A percentile compares a stretch with the other conserved stretches of the same genome.
Conservation (phyloP, 1,139 yeast genomes). For the Lodderomyces jiufengensis region DNA sequence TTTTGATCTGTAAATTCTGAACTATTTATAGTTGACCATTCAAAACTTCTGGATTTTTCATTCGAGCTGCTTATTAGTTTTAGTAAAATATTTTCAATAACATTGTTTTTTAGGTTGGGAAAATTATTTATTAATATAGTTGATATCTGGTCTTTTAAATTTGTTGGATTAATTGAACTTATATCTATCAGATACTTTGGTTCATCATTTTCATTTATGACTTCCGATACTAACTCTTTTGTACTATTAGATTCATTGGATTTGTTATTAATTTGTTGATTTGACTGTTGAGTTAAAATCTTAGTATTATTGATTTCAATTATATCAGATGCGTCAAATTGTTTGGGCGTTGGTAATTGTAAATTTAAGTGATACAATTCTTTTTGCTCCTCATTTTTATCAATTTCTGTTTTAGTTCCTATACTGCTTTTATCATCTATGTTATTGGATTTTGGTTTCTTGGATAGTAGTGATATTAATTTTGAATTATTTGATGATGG, state of each 20-base stretch:
- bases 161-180: conserved; percentile 26
- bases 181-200: conserved; percentile 21
- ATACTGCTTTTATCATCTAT: too few relatives aligned
- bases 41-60: conserved; percentile 10
- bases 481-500: conserved; percentile 15
- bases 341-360: conserved; percentile 21
- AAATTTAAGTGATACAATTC: conserved; percentile 6
- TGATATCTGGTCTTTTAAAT: conserved; percentile 35
- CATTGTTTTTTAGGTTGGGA: conserved; percentile 26
- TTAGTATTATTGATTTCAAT: conserved; percentile 23
- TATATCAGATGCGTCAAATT: conserved; percentile 22
- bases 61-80: conserved; percentile 10
- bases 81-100: conserved; percentile 28
- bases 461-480: conserved; percentile 14
- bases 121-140: conserved; percentile 33
- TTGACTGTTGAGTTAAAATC: conserved; percentile 13
- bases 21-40: conserved; percentile 26
- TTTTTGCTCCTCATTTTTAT: neutral
- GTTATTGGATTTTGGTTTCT: too few relatives aligned
- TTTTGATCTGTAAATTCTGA: conserved; percentile 26
- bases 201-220: conserved; percentile 15
- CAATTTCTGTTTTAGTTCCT: too few relatives aligned
- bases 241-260: conserved; percentile 1
- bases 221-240: neutral
- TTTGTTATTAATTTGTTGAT: conserved; percentile 2